Evolutionary conservation across 2,329 filamentous ascomycete genomes (phyloP).

Genomic region (Beauveria australis): DNA sequence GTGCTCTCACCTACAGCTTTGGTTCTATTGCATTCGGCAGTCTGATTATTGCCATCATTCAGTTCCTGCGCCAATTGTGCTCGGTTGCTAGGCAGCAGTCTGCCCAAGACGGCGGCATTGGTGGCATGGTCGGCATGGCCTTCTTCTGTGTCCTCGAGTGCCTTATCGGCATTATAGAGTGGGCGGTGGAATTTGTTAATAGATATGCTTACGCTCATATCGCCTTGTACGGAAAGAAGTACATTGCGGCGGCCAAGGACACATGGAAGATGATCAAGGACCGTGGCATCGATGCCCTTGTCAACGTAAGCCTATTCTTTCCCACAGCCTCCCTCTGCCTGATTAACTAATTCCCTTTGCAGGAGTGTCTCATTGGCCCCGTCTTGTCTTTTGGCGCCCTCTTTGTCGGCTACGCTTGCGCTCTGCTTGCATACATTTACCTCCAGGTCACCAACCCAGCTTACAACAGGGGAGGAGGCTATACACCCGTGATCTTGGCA

Average conservation of each 20-base stretch:
- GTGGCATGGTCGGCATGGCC: conserved; percentile 57
- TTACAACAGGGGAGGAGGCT: conserved; percentile 62
- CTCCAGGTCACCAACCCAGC: conserved; percentile 70
- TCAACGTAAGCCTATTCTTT: conserved; percentile 46
- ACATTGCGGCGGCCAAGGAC: conserved; percentile 78
- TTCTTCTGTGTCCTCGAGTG: conserved; percentile 71
- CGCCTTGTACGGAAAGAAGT: conserved; percentile 83
- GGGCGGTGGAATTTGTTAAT: conserved; percentile 84
- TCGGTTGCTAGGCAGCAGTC: conserved; percentile 62
- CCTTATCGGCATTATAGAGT: conserved; percentile 69
- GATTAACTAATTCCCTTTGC: conserved; percentile 12
- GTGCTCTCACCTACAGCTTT: conserved; percentile 83
- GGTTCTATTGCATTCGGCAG: conserved; percentile 85
- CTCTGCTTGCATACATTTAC: conserved; percentile 80
- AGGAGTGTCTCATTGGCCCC: conserved; percentile 70
- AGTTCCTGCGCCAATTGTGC: conserved; percentile 73
- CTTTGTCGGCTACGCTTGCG: conserved; percentile 76
- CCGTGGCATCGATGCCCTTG: conserved; percentile 79
- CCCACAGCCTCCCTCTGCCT: too few relatives aligned
- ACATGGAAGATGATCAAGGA: conserved; percentile 90
- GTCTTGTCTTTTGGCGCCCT: conserved; percentile 70
- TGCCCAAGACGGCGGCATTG: conserved; percentile 61
- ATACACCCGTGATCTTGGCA: conserved; percentile 70
- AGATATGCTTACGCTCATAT: conserved; percentile 90
- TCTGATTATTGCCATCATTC: conserved; percentile 77